Evolutionary conservation across 2,329 filamentous ascomycete species (phyloP).

Genomic region (Fusarium incarnatum): DNA sequence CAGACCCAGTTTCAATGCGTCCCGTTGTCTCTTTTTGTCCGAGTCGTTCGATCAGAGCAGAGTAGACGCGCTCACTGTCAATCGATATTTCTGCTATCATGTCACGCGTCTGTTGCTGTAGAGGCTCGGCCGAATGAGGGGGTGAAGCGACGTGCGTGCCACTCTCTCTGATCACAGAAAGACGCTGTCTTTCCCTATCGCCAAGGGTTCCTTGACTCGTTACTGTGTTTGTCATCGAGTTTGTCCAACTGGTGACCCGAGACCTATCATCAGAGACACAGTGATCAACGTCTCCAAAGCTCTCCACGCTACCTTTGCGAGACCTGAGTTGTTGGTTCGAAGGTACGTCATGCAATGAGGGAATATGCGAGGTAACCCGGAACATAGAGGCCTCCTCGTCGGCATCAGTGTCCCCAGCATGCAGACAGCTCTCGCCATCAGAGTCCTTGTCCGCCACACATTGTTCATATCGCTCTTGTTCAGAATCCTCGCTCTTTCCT

Average conservation of each 20-base stretch:
- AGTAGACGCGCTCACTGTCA: conserved; percentile 71
- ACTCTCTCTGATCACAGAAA: conserved; percentile 74
- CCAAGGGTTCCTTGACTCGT: conserved; percentile 55
- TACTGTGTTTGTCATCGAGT: conserved; percentile 69
- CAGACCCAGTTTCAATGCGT: not conserved
- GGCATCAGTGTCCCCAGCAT: conserved; percentile 50
- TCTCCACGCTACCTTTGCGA: conserved; percentile 67
- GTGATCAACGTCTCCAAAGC: conserved; percentile 55
- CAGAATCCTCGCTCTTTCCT: conserved; percentile 38
- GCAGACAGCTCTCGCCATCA: conserved; percentile 48
- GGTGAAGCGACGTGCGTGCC: conserved; percentile 55
- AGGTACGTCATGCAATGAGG: conserved; percentile 62
- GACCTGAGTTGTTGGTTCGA: conserved; percentile 62
- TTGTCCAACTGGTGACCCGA: conserved; percentile 79
- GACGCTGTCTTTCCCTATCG: conserved; percentile 65
- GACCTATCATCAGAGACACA: conserved; percentile 64
- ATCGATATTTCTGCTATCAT: conserved; percentile 50
- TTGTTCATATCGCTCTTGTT: conserved; percentile 12
- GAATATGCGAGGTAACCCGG: conserved; percentile 61
- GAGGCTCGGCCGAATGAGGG: conserved; percentile 44
- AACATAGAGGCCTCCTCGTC: conserved; percentile 60
- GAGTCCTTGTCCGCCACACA: conserved; percentile 32
- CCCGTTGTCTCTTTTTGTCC: conserved; percentile 50
- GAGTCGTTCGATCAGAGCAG: conserved; percentile 70
- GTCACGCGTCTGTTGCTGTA: conserved; percentile 32